Evolutionary conservation across 2,329 filamentous ascomycete species (phyloP), one percentile per base, ranked within the genome.

Genomic region (Penicillium verrucosum): DNA sequence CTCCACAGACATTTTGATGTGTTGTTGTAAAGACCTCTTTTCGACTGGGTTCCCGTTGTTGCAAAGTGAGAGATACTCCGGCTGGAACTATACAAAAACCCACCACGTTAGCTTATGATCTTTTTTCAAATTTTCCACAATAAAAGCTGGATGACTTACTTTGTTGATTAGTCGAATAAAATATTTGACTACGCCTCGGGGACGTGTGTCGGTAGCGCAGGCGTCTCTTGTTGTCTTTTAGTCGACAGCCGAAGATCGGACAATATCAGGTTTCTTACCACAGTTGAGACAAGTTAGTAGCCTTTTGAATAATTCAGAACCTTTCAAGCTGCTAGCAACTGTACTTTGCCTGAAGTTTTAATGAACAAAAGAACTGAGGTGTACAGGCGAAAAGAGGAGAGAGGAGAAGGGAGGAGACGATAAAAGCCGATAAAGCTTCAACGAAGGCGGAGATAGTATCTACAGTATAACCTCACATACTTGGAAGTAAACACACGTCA

Each of bases 111-210:
- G 21, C 3, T 46, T 2, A 25, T n/a, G 2, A 23, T 0, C 0
- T 12, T 21, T 46, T 36, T 46, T n/a, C 5, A 25, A 12, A 46
- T 7, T 7, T 11, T 21, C 11, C 14, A 36, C 12, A 25, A 14
- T 46, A 0, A 1, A 36, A 0, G 8, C 10, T 12, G 2, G 5
- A n/a, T 0, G 2, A 4, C 44, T 25, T 36, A 36, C 44, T 11
- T 21, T 11, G 11, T 25, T 4, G 14, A n/a, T 36, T 1, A n/a
- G 25, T 23, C 16, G 30, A 34, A n/a, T 25, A 11, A 36, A 46
- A 25, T 34, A 25, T 36, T 3, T 16, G 12, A n/a, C 30, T 10
- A 16, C 14, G 3, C 9, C 27, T 10, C 30, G 9, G 21, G 8
- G 18, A 9, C 30, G 30, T 25, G 21, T 12, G 10, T 34, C 21